phyloP scores from a whole-genome alignment of 192 early-diverging fungal species.

The Umbelopsis isabellina region DNA sequence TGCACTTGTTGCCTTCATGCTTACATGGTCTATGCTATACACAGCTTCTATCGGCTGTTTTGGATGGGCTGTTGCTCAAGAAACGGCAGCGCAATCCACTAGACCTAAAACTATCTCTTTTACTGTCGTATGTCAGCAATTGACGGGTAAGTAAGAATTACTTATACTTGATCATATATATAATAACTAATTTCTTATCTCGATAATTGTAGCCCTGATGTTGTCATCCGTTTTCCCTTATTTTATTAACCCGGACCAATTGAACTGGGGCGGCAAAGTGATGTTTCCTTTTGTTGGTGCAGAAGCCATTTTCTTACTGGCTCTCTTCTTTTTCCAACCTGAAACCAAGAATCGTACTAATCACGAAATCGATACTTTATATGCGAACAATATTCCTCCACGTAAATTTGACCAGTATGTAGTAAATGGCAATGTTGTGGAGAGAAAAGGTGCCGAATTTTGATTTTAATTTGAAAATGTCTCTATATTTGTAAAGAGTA shows the following conservation, averaged over 20 bases:
- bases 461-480: not conserved
- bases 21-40: constrained; percentile 4
- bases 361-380: constrained; percentile 1
- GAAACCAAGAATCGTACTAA: constrained; percentile 2
- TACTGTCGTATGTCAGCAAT: not conserved
- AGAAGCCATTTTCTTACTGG: not conserved
- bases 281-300: constrained; percentile 7
- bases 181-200: not conserved
- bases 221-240: not conserved
- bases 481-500: not conserved
- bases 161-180: not conserved
- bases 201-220: not conserved
- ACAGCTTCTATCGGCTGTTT: not conserved
- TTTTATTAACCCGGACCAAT: not conserved
- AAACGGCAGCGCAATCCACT: not conserved
- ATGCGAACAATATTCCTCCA: constrained; percentile 4
- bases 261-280: not conserved
- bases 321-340: constrained; percentile 4
- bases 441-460: not conserved
- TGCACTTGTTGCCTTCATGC: constrained; percentile 6
- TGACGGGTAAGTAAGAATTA: not conserved
- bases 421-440: not conserved
- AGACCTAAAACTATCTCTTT: constrained; percentile 6
- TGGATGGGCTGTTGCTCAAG: constrained; percentile 1
- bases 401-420: not conserved